These are phyloP conservation scores for Sedum album DNA, from an alignment of 164 flowering plant species.

Conservation along the genomic window DNA sequence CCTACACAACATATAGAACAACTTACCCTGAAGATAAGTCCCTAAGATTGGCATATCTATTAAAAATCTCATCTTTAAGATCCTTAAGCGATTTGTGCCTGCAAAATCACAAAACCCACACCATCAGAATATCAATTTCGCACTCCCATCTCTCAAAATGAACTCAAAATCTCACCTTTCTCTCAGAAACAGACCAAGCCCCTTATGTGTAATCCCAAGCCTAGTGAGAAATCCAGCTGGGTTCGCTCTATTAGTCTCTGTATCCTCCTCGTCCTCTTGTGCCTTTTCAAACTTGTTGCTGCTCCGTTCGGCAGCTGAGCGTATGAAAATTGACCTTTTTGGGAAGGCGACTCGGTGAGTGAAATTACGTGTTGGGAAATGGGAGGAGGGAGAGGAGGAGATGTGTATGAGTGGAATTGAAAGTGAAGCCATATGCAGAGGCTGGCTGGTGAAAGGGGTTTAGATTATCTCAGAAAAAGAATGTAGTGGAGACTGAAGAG, in stretches of 20 bases:
- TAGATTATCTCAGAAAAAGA: not conserved
- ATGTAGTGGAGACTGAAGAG: not conserved
- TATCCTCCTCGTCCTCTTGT: conserved; percentile 12
- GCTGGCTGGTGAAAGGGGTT: not conserved
- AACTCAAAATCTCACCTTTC: conserved; percentile 42
- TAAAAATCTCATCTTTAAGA: conserved; percentile 47
- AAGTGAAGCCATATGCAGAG: not conserved
- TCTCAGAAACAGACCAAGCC: conserved; percentile 71
- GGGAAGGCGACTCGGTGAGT: conserved; percentile 13
- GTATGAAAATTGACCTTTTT: conserved; percentile 22
- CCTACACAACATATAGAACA: not conserved
- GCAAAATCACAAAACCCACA: conserved; percentile 8
- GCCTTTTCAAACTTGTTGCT: conserved; percentile 7
- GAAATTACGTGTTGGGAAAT: not conserved
- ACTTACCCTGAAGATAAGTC: conserved; percentile 76
- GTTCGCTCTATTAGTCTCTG: conserved; percentile 29
- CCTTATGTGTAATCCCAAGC: conserved; percentile 59
- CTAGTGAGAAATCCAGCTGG: conserved; percentile 79
- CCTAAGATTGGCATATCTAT: conserved; percentile 35
- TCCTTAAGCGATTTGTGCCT: conserved; percentile 79
- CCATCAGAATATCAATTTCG: not conserved
- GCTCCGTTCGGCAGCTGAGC: conserved; percentile 36
- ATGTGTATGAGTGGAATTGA: not conserved
- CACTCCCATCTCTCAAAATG: not conserved
- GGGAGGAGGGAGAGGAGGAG: not conserved